Evolutionary conservation across 441 rosid species (phyloP).

Genomic region (Adansonia grandidieri): DNA sequence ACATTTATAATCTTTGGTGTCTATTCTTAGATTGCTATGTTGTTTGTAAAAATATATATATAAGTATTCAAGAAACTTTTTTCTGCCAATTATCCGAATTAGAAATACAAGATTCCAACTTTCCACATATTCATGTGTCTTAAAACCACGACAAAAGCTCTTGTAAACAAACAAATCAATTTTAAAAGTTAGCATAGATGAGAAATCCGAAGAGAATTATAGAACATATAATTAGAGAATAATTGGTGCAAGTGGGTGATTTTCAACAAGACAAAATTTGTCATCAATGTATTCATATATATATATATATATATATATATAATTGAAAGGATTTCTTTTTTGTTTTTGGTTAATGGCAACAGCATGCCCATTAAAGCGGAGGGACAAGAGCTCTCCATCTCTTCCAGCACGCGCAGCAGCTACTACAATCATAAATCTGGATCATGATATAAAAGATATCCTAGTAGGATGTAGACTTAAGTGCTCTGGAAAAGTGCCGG

Average conservation of each 20-base stretch:
- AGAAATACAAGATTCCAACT: slow-evolving; percentile 28
- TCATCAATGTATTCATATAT: not conserved
- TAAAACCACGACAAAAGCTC: slow-evolving; percentile 13
- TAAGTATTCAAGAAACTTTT: not conserved
- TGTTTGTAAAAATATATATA: too few species aligned
- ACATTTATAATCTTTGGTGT: too few species aligned
- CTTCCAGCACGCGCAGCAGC: slow-evolving; percentile 40
- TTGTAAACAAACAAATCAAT: slow-evolving; percentile 7
- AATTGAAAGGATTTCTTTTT: not conserved
- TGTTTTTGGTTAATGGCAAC: not conserved
- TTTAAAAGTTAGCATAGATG: slow-evolving; percentile 3
- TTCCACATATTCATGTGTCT: not conserved
- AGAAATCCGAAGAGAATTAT: not conserved
- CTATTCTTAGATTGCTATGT: too few species aligned
- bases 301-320: not conserved
- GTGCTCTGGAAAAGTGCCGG: slow-evolving; percentile 36
- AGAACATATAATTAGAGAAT: slow-evolving; percentile 10
- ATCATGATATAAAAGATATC: not conserved
- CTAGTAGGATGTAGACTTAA: slow-evolving; percentile 18
- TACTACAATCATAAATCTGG: slow-evolving; percentile 30
- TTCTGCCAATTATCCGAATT: not conserved
- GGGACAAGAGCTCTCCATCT: slow-evolving; percentile 19
- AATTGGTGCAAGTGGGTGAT: slow-evolving; percentile 7
- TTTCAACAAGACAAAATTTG: slow-evolving; percentile 10
- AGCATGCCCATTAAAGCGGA: slow-evolving; percentile 24